These are phyloP conservation scores for Pterocarpus macrocarpus DNA, from an alignment of 306 rosid species.

Conservation along the genomic window DNA sequence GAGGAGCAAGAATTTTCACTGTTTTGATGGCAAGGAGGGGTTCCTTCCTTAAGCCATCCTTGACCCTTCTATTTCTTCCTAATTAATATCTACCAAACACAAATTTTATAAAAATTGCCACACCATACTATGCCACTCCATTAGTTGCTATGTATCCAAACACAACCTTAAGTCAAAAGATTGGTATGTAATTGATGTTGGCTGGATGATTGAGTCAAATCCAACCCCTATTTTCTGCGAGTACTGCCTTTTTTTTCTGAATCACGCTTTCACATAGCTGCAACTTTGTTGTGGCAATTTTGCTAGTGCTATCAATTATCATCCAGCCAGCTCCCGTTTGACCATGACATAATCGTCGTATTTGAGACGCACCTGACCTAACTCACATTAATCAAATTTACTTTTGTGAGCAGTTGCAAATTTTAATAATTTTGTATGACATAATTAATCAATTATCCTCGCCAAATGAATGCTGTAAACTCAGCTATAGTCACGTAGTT, in stretches of 20 bases:
- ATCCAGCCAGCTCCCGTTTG: slow-evolving; percentile 13
- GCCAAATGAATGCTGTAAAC: no score
- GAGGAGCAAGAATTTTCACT: no score
- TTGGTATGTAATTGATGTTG: slow-evolving; percentile 15
- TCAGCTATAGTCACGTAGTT: not conserved
- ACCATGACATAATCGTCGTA: not conserved
- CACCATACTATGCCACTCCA: no score
- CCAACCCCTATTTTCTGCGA: not conserved
- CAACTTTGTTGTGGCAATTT: slow-evolving; percentile 12
- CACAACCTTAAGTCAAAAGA: not conserved
- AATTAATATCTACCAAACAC: no score
- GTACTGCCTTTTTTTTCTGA: not conserved
- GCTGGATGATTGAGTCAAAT: not conserved
- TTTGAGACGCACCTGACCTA: not conserved
- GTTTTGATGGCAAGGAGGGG: no score
- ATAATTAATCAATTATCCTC: not conserved
- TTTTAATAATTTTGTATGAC: not conserved
- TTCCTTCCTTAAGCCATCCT: no score
- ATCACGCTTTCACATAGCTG: slow-evolving; percentile 4
- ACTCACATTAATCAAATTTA: not conserved
- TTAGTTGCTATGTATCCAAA: no score
- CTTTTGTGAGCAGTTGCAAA: not conserved
- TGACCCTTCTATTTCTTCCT: no score
- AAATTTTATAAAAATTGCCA: no score
- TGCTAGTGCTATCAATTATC: not conserved